These are phyloP conservation scores for Globisporangium spinosum DNA, from an alignment of 352 stramenopile species.

Conservation along the genomic window DNA sequence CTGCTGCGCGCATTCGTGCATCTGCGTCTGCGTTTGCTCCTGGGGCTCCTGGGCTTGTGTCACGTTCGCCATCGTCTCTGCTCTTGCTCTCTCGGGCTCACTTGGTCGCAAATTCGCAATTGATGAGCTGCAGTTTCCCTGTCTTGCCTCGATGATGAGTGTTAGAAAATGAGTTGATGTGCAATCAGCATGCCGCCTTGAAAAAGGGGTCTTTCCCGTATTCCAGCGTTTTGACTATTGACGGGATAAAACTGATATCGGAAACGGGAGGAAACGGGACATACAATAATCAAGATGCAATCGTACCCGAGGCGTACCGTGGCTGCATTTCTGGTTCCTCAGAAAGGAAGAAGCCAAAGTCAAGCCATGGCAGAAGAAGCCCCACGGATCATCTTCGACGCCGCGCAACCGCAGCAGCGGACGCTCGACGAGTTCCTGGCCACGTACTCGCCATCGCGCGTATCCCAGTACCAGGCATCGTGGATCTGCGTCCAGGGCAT, in stretches of 20 bases:
- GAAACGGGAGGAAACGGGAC: too few species aligned
- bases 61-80: conserved; percentile 15
- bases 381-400: conserved; percentile 11
- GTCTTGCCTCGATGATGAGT: background rate
- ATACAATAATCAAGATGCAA: too few species aligned
- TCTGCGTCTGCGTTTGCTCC: conserved; percentile 10
- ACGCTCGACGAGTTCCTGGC: conserved; percentile 15
- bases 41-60: conserved; percentile 26
- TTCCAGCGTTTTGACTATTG: too few species aligned
- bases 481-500: conserved; percentile 15
- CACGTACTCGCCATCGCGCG: conserved; percentile 5
- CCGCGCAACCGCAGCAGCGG: background rate
- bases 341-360: too few species aligned
- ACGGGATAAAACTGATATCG: too few species aligned
- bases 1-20: conserved; percentile 27
- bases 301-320: too few species aligned
- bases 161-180: background rate
- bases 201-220: too few species aligned
- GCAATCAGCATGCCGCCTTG: background rate
- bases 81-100: background rate
- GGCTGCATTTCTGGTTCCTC: too few species aligned
- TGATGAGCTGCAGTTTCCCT: background rate
- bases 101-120: background rate
- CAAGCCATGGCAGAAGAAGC: background rate
- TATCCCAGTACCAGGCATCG: background rate